Percentiles rank a stretch among this genome's conserved stretches.
Conservation (phyloP, 805 yeast genomes). For the Starmera caribaea region DNA sequence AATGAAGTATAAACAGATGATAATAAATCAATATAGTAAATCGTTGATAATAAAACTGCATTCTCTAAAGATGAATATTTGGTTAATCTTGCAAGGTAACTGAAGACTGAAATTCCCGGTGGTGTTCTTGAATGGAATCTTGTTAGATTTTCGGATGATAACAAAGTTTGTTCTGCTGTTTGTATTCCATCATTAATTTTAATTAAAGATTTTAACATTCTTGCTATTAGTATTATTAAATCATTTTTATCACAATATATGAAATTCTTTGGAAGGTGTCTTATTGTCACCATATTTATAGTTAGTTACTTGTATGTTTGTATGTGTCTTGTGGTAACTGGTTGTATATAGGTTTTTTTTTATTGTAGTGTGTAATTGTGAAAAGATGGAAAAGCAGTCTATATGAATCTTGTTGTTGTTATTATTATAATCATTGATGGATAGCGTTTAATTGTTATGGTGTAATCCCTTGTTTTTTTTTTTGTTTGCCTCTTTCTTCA, state of each 20-base stretch:
- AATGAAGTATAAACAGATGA: conserved; percentile 71
- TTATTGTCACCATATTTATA: neutral
- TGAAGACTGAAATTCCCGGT: conserved; percentile 74
- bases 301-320: too few species aligned
- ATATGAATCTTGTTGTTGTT: too few species aligned
- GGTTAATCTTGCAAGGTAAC: conserved; percentile 66
- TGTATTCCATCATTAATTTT: conserved; percentile 53
- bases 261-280: conserved; percentile 30
- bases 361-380: neutral
- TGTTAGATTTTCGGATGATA: conserved; percentile 44
- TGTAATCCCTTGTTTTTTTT: too few species aligned
- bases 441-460: too few species aligned
- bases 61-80: conserved; percentile 81
- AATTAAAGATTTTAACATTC: conserved; percentile 75
- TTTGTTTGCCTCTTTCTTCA: too few species aligned
- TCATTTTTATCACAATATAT: conserved; percentile 62
- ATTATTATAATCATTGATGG: too few species aligned
- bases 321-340: neutral
- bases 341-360: too few species aligned
- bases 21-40: conserved; percentile 85
- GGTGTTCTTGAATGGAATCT: conserved; percentile 92
- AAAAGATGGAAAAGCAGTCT: too few species aligned
- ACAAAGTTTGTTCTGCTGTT: conserved; percentile 18
- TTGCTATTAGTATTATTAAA: conserved; percentile 57
- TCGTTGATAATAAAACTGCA: conserved; percentile 68